phyloP scores from a whole-genome alignment of 2,329 filamentous ascomycete species.

The Stemphylium lycopersici region DNA sequence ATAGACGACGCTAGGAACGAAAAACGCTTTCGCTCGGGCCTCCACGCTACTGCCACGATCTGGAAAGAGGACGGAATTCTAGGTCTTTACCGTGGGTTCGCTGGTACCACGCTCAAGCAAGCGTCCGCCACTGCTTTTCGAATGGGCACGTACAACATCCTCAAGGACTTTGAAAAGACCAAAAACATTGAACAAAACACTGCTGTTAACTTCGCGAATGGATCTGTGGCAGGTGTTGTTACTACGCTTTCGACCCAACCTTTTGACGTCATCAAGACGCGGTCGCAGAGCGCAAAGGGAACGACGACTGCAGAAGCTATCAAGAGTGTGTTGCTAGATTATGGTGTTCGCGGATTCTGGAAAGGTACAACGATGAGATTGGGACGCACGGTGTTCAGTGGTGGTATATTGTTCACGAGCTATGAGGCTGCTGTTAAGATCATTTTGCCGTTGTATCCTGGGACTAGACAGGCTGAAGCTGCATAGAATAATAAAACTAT shows the following conservation, averaged over 20 bases:
- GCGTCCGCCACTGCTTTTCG: slow-evolving; percentile 66
- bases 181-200: slow-evolving; percentile 58
- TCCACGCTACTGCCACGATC: slow-evolving; percentile 59
- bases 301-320: slow-evolving; percentile 64
- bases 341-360: slow-evolving; percentile 68
- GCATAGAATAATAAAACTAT: slow-evolving; percentile 22
- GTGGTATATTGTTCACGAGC: slow-evolving; percentile 69
- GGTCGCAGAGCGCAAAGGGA: slow-evolving; percentile 64
- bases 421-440: slow-evolving; percentile 64
- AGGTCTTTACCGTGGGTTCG: slow-evolving; percentile 64
- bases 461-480: slow-evolving; percentile 22
- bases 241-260: slow-evolving; percentile 67
- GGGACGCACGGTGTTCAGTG: slow-evolving; percentile 67
- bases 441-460: slow-evolving; percentile 51
- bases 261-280: slow-evolving; percentile 69
- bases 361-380: slow-evolving; percentile 72
- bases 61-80: slow-evolving; percentile 60
- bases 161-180: slow-evolving; percentile 64
- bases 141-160: slow-evolving; percentile 67
- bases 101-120: slow-evolving; percentile 67
- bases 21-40: slow-evolving; percentile 57
- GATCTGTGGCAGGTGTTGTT: slow-evolving; percentile 64
- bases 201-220: slow-evolving; percentile 65
- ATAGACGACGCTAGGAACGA: slow-evolving; percentile 65
- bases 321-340: slow-evolving; percentile 60